Evolutionary conservation across 2,329 filamentous ascomycete genomes (phyloP).

Genomic region (Pyrenochaeta sp.): DNA sequence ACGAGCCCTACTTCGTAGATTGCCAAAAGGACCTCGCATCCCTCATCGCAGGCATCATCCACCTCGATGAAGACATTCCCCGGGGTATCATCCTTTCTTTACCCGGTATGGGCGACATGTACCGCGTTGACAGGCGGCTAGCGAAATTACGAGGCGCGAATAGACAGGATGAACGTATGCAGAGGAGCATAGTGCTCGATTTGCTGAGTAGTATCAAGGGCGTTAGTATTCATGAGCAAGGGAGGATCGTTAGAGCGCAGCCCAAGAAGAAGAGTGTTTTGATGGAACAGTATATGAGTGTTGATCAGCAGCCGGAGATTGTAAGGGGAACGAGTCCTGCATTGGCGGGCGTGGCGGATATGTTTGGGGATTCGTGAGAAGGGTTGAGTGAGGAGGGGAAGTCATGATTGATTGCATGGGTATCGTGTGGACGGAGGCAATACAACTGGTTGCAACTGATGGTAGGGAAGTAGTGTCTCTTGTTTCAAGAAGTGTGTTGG

Average conservation of each 20-base stretch:
- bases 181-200: conserved; percentile 83
- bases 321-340: conserved; percentile 51
- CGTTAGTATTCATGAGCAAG: conserved; percentile 91
- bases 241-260: conserved; percentile 69
- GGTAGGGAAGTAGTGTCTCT: too few relatives aligned
- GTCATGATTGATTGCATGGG: too few relatives aligned
- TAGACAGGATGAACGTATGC: conserved; percentile 72
- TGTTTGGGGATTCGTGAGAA: conserved; percentile 46
- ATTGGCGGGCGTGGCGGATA: conserved; percentile 55
- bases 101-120: conserved; percentile 72
- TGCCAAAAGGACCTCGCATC: conserved; percentile 90
- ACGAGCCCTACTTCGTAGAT: conserved; percentile 97
- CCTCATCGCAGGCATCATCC: conserved; percentile 85
- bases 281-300: conserved; percentile 53
- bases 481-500: too few relatives aligned
- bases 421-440: not conserved
- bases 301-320: conserved; percentile 50
- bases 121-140: conserved; percentile 68
- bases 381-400: not conserved
- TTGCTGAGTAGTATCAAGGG: conserved; percentile 87
- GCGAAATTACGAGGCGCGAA: conserved; percentile 47
- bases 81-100: conserved; percentile 78
- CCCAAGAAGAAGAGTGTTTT: conserved; percentile 44
- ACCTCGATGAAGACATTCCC: conserved; percentile 78
- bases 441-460: too few relatives aligned